These are phyloP conservation scores for Pulveroboletus frians DNA, from an alignment of 768 basidiomycete species.

Conservation along the genomic window DNA sequence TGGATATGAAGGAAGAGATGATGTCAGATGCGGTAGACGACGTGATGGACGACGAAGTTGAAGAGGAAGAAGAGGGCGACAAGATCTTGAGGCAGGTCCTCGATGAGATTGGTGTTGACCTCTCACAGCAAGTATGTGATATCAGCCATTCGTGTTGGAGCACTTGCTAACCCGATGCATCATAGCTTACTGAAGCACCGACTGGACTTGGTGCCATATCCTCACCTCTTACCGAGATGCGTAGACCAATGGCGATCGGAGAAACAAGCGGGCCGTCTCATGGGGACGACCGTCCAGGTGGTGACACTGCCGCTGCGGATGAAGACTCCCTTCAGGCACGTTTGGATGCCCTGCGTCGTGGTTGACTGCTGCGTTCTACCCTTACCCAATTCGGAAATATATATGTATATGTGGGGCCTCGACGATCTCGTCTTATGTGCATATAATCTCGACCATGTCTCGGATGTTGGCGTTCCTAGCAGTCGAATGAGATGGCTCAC, in stretches of 20 bases:
- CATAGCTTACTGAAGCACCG: constrained; percentile 79
- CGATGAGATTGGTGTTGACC: constrained; percentile 91
- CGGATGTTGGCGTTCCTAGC: background rate
- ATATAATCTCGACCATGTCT: background rate
- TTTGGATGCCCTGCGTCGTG: constrained; percentile 80
- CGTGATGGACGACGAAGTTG: constrained; percentile 87
- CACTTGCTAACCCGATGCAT: constrained; percentile 8
- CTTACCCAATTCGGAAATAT: constrained; percentile 9
- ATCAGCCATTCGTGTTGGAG: background rate
- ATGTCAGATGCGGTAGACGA: constrained; percentile 99
- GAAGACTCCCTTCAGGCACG: constrained; percentile 94
- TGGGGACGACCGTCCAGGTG: constrained; percentile 35
- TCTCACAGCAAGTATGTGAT: constrained; percentile 71
- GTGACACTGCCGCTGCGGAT: constrained; percentile 51
- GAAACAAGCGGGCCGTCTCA: constrained; percentile 40
- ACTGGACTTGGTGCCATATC: constrained; percentile 60
- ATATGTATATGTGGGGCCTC: background rate
- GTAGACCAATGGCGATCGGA: constrained; percentile 83
- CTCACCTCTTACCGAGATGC: constrained; percentile 54
- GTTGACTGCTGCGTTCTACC: constrained; percentile 33
- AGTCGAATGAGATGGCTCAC: background rate
- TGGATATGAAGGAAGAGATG: constrained; percentile 99
- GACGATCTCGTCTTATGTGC: constrained; percentile 1
- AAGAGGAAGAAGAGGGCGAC: constrained; percentile 94
- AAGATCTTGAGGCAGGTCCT: constrained; percentile 93